phyloP scores from a whole-genome alignment of 371 early-diverging fungal genomes.

The Globomyces sp. region DNA sequence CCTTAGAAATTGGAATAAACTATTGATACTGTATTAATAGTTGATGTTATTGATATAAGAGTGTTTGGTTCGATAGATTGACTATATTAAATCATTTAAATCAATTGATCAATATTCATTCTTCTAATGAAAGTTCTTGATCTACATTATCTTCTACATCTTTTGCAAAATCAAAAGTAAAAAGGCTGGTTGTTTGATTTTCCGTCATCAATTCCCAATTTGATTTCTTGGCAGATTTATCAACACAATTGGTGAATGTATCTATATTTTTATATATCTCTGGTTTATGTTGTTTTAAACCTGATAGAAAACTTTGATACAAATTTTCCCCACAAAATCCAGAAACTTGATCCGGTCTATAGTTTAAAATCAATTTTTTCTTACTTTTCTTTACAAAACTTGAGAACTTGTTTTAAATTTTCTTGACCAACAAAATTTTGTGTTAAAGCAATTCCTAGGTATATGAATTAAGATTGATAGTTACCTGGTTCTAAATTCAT shows the following conservation, averaged over 20 bases:
- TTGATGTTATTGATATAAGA: too few relatives aligned
- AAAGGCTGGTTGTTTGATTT: too few relatives aligned
- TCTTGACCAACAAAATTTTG: conserved; percentile 64
- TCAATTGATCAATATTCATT: too few relatives aligned
- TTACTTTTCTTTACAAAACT: conserved; percentile 49
- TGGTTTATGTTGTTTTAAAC: not conserved
- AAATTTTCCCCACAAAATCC: conserved; percentile 23
- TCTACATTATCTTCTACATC: too few relatives aligned
- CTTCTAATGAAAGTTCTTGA: too few relatives aligned
- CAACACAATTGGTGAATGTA: not conserved
- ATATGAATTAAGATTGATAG: too few relatives aligned
- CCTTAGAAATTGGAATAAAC: not conserved
- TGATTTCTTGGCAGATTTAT: not conserved
- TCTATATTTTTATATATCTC: not conserved
- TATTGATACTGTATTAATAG: too few relatives aligned
- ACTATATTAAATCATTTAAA: too few relatives aligned
- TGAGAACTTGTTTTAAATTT: conserved; percentile 55
- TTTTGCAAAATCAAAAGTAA: too few relatives aligned
- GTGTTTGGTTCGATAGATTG: too few relatives aligned
- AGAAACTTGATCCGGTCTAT: conserved; percentile 55
- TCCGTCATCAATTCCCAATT: too few relatives aligned
- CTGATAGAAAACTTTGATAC: conserved; percentile 18
- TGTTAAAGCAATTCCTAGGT: conserved; percentile 54
- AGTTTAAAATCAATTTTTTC: too few relatives aligned
- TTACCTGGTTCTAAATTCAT: conserved; percentile 60